Conservation (phyloP, 305 asterid genomes). For the Rubia tinctorum region DNA sequence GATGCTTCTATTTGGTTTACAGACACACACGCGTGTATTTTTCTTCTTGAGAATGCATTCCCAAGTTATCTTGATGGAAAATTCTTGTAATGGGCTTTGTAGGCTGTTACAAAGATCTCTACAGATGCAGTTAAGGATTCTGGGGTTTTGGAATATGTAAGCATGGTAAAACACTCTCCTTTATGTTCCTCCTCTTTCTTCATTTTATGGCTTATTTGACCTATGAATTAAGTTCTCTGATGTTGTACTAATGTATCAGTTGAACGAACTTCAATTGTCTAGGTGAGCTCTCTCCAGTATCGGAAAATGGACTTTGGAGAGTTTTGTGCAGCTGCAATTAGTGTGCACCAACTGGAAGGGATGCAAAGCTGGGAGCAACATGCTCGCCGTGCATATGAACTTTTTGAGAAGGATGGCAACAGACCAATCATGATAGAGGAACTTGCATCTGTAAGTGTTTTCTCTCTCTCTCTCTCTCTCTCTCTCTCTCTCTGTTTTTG, state of each 20-base stretch:
- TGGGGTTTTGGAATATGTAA: constrained; percentile 73
- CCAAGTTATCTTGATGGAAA: constrained; percentile 3
- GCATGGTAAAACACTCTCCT: constrained; percentile 41
- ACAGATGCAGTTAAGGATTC: constrained; percentile 97
- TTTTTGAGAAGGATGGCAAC: constrained; percentile 93
- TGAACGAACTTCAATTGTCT: constrained; percentile 15
- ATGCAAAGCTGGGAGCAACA: constrained; percentile 91
- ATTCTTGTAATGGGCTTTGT: neutral
- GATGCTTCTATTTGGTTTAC: neutral
- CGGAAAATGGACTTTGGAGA: constrained; percentile 88
- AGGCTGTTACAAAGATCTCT: constrained; percentile 71
- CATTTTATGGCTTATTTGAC: neutral
- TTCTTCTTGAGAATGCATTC: neutral
- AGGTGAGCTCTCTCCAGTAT: constrained; percentile 82
- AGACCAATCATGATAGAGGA: constrained; percentile 98
- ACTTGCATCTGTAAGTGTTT: constrained; percentile 75
- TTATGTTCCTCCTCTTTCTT: neutral
- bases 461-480: too few species aligned
- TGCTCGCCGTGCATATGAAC: constrained; percentile 82
- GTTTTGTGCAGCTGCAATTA: constrained; percentile 80
- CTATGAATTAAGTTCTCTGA: neutral
- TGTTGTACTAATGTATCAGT: neutral
- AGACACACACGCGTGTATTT: neutral
- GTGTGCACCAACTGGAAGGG: constrained; percentile 96
- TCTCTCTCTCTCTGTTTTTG: neutral